Evolutionary conservation across 495 filamentous ascomycete genomes (phyloP).

Genomic region (Xylaria castorea): DNA sequence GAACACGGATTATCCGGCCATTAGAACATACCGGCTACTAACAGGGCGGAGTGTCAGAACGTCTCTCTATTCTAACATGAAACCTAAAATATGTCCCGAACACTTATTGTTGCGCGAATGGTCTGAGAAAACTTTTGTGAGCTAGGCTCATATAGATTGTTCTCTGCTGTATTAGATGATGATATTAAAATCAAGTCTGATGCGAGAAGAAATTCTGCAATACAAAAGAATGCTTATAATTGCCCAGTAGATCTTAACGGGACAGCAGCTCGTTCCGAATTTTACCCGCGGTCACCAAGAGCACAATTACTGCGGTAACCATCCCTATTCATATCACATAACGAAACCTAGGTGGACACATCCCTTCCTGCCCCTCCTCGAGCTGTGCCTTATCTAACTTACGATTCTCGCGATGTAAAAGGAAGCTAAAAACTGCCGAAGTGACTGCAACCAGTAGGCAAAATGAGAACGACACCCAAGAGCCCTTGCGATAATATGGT

Average conservation of each 20-base stretch:
- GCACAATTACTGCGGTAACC: background rate
- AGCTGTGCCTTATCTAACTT: constrained; percentile 24
- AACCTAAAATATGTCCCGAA: no score
- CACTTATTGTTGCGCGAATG: background rate
- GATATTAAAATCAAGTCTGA: background rate
- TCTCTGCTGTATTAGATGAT: background rate
- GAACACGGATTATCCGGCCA: no score
- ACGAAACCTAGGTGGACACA: constrained; percentile 20
- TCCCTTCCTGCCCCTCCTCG: background rate
- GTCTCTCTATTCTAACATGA: no score
- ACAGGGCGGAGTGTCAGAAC: no score
- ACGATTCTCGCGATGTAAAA: constrained; percentile 30
- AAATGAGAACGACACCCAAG: constrained; percentile 33
- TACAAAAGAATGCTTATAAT: background rate
- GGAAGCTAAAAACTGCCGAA: constrained; percentile 26
- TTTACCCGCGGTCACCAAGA: background rate
- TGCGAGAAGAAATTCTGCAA: no score
- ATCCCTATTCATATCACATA: constrained; percentile 27
- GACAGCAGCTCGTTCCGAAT: background rate
- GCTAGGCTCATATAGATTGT: background rate
- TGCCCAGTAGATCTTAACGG: background rate
- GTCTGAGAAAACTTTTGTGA: background rate
- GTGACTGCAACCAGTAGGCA: constrained; percentile 30
- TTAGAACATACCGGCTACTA: no score
- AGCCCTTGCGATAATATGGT: constrained; percentile 38